These are phyloP conservation scores for Dactylellina cionopaga DNA, from an alignment of 2,329 filamentous ascomycete species.

Conservation along the genomic window DNA sequence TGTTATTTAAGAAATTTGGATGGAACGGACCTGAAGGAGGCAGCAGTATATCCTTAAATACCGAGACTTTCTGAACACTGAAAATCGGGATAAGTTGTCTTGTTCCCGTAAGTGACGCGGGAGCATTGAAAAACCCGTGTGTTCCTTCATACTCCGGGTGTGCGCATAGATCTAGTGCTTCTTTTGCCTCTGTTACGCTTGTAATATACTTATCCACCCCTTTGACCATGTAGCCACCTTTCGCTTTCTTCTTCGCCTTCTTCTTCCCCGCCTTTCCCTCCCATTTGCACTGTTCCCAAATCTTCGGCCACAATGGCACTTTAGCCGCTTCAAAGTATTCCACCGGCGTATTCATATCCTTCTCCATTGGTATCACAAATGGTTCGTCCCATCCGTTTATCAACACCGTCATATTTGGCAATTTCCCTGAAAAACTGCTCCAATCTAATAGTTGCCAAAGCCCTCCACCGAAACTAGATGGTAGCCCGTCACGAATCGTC, in stretches of 20 bases:
- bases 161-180: conserved; percentile 61
- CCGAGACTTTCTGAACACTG: conserved; percentile 63
- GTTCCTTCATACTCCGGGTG: conserved; percentile 63
- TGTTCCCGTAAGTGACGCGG: conserved; percentile 62
- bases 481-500: not conserved
- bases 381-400: conserved; percentile 29
- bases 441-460: conserved; percentile 1
- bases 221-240: not conserved
- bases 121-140: conserved; percentile 64
- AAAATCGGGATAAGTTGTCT: conserved; percentile 64
- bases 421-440: not conserved
- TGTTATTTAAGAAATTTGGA: conserved; percentile 62
- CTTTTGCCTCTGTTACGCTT: conserved; percentile 17
- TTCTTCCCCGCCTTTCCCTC: not conserved
- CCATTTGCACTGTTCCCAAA: conserved; percentile 15
- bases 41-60: conserved; percentile 66
- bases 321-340: not conserved
- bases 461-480: not conserved
- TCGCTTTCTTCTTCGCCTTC: not conserved
- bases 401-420: conserved; percentile 13
- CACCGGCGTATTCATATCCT: conserved; percentile 18
- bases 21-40: conserved; percentile 66
- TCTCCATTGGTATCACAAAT: conserved; percentile 54
- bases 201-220: conserved; percentile 8
- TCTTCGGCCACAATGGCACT: conserved; percentile 12